Conservation (phyloP, 1,139 yeast species). For the Arxiozyma slooffiae region DNA sequence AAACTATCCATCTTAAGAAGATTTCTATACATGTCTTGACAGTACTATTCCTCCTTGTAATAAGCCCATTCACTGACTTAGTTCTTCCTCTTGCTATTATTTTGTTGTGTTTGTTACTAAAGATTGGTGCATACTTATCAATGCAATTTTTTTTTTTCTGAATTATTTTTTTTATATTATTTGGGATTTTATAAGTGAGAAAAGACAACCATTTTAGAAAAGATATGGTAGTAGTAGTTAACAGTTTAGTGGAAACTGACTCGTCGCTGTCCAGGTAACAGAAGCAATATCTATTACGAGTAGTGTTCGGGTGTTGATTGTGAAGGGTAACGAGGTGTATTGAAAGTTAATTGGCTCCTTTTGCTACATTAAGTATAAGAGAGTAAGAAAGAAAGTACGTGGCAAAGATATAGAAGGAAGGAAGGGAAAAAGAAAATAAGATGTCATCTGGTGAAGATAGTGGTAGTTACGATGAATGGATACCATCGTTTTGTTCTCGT, state of each 20-base stretch:
- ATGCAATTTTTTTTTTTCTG: too few species aligned
- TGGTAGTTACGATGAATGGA: constrained; percentile 60
- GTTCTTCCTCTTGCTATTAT: background rate
- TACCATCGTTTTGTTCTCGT: constrained; percentile 73
- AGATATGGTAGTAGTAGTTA: background rate
- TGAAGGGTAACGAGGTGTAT: background rate
- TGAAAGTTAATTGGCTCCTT: background rate
- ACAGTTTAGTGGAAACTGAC: background rate
- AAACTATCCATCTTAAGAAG: background rate
- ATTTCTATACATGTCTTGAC: background rate
- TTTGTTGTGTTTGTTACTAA: background rate
- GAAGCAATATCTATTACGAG: background rate
- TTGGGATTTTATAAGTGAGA: too few species aligned
- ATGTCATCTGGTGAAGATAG: constrained; percentile 25
- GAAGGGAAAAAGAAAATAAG: too few species aligned
- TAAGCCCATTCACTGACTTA: background rate
- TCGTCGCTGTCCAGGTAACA: background rate
- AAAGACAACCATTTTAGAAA: too few species aligned
- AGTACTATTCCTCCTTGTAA: background rate
- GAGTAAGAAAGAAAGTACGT: background rate
- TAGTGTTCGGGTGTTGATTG: background rate
- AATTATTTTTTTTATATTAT: too few species aligned
- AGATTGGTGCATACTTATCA: background rate
- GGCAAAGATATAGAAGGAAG: background rate
- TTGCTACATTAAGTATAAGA: too few species aligned